These are phyloP conservation scores for Puccinia hordei DNA, from an alignment of 1,284 basidiomycete genomes.

Conservation along the genomic window DNA sequence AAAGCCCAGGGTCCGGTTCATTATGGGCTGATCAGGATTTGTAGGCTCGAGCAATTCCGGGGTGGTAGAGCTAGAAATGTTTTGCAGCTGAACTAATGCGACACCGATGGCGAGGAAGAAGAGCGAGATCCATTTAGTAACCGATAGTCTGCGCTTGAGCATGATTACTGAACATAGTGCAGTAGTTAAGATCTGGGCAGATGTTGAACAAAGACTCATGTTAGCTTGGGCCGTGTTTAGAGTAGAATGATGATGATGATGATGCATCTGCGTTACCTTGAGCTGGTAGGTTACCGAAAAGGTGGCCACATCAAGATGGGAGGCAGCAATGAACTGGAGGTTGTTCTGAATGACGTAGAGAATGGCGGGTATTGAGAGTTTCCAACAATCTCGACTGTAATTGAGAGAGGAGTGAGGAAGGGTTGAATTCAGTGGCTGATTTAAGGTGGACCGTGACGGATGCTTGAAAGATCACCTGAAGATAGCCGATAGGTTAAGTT, in stretches of 20 bases:
- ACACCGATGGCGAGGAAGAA: slow-evolving; percentile 85
- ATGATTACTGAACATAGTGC: slow-evolving; percentile 88
- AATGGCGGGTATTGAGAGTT: slow-evolving; percentile 90
- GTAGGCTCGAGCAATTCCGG: background rate
- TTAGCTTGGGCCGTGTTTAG: background rate
- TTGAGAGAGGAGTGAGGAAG: background rate
- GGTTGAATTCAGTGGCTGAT: background rate
- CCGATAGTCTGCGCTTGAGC: slow-evolving; percentile 73
- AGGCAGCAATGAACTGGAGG: slow-evolving; percentile 88
- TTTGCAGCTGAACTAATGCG: slow-evolving; percentile 87
- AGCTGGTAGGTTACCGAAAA: slow-evolving; percentile 68
- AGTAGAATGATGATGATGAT: background rate
- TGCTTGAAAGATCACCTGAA: slow-evolving; percentile 5
- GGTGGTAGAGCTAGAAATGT: background rate
- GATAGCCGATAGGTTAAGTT: slow-evolving; percentile 14
- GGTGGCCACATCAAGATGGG: slow-evolving; percentile 88
- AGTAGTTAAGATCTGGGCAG: slow-evolving; percentile 81
- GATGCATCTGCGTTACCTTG: no score
- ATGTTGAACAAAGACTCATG: no score
- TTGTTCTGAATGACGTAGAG: slow-evolving; percentile 97
- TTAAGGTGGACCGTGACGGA: background rate
- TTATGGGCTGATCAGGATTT: slow-evolving; percentile 27
- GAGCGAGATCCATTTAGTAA: slow-evolving; percentile 79
- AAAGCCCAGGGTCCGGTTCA: slow-evolving; percentile 73
- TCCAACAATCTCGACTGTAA: slow-evolving; percentile 88